phyloP scores from a whole-genome alignment of 2,329 filamentous ascomycete species.

The Pseudogymnoascus sp. region DNA sequence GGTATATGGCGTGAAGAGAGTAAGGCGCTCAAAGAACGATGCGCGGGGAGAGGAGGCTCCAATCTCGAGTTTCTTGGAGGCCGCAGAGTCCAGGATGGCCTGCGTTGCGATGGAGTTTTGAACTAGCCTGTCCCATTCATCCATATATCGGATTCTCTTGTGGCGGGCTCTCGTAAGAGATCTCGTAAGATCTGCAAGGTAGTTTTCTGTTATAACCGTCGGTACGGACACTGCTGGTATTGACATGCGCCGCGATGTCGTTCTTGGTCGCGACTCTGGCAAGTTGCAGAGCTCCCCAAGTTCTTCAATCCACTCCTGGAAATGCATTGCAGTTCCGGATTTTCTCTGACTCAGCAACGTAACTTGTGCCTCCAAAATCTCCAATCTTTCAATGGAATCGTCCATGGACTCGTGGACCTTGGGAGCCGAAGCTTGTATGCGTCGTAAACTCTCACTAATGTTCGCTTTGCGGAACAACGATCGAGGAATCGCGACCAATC shows the following conservation, averaged over 20 bases:
- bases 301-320: conserved; percentile 94
- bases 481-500: conserved; percentile 82
- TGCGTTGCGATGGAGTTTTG: conserved; percentile 67
- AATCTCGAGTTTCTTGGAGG: conserved; percentile 74
- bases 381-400: conserved; percentile 70
- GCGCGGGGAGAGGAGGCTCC: conserved; percentile 48
- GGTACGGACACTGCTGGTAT: conserved; percentile 49
- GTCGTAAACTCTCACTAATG: conserved; percentile 62
- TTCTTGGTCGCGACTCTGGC: conserved; percentile 50
- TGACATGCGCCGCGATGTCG: conserved; percentile 33
- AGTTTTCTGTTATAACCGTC: conserved; percentile 83
- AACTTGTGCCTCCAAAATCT: conserved; percentile 75
- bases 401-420: conserved; percentile 79
- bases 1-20: conserved; percentile 68
- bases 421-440: conserved; percentile 71
- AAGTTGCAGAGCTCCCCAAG: conserved; percentile 68
- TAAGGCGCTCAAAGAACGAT: conserved; percentile 45
- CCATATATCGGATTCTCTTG: conserved; percentile 70
- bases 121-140: conserved; percentile 78
- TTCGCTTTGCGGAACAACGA: conserved; percentile 72
- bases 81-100: conserved; percentile 72
- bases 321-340: conserved; percentile 64
- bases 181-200: conserved; percentile 80
- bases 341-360: conserved; percentile 72
- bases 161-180: conserved; percentile 76